Evolutionary conservation across 352 stramenopile genomes (phyloP).

Genomic region (Globisporangium canariense): DNA sequence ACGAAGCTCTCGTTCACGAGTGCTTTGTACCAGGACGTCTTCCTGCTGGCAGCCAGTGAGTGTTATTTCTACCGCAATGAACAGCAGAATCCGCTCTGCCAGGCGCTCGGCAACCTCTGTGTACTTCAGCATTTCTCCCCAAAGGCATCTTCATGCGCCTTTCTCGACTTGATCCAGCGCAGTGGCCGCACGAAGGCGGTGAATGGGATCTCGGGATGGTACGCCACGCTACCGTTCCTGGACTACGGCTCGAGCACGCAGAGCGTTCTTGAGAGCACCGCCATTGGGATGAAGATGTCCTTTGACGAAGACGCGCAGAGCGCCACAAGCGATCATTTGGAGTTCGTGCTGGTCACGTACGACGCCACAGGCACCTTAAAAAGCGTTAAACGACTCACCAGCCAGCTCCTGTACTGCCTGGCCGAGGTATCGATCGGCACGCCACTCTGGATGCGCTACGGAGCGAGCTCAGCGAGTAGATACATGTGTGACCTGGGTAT

Average conservation of each 20-base stretch:
- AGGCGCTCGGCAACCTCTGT: conserved; percentile 91
- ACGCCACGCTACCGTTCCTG: conserved; percentile 87
- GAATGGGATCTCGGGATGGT: conserved; percentile 62
- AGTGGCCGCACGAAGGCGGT: conserved; percentile 39
- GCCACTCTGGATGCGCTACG: conserved; percentile 81
- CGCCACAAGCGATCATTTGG: conserved; percentile 57
- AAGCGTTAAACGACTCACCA: conserved; percentile 57
- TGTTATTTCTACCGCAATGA: conserved; percentile 88
- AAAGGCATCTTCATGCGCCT: conserved; percentile 52
- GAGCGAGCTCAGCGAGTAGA: conserved; percentile 44
- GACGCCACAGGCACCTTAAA: conserved; percentile 87
- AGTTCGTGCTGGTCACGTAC: conserved; percentile 87
- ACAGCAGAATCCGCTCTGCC: conserved; percentile 71
- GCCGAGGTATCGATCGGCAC: conserved; percentile 10
- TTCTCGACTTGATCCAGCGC: conserved; percentile 75
- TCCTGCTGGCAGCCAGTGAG: conserved; percentile 54
- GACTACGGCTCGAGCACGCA: conserved; percentile 61
- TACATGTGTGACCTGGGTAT: conserved; percentile 70
- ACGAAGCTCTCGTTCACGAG: conserved; percentile 38
- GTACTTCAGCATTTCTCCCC: conserved; percentile 89
- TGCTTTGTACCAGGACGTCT: conserved; percentile 79
- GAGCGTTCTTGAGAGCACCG: conserved; percentile 56
- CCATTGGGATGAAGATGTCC: conserved; percentile 87
- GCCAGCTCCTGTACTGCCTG: conserved; percentile 83
- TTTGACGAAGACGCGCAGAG: conserved; percentile 55